Evolutionary conservation across 495 filamentous ascomycete species (phyloP).

Genomic region (Hypoxylon fragiforme): DNA sequence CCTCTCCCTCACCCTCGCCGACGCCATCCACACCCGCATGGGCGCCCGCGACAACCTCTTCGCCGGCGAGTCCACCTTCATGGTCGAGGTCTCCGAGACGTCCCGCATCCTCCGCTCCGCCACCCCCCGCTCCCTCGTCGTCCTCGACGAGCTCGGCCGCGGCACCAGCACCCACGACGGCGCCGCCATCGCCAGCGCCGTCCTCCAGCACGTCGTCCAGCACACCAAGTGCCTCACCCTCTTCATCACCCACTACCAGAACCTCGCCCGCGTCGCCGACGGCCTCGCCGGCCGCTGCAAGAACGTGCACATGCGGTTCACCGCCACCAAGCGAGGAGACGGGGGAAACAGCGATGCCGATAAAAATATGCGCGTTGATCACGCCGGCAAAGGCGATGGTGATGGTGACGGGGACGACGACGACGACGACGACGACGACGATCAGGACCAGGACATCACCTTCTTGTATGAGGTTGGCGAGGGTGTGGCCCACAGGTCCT

Average conservation of each 20-base stretch:
- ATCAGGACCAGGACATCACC: slow-evolving; percentile 63
- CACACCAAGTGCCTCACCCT: slow-evolving; percentile 75
- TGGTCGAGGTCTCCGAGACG: slow-evolving; percentile 95
- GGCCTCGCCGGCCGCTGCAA: slow-evolving; percentile 64
- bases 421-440: slow-evolving; percentile 43
- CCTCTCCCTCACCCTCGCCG: slow-evolving; percentile 76
- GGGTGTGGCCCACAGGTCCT: slow-evolving; percentile 89
- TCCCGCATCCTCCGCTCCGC: slow-evolving; percentile 87
- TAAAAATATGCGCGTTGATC: too few relatives aligned
- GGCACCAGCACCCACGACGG: slow-evolving; percentile 95
- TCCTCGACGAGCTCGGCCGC: slow-evolving; percentile 93
- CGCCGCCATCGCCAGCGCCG: slow-evolving; percentile 92
- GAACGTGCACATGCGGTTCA: slow-evolving; percentile 87
- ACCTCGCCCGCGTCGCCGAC: slow-evolving; percentile 70
- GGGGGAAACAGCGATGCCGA: slow-evolving; percentile 25
- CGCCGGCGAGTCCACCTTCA: slow-evolving; percentile 92
- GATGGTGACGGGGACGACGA: slow-evolving; percentile 28
- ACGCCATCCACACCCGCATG: slow-evolving; percentile 96
- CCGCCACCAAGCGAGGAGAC: slow-evolving; percentile 43
- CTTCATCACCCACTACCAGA: slow-evolving; percentile 98
- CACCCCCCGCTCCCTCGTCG: slow-evolving; percentile 76
- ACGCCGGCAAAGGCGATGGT: slow-evolving; percentile 42
- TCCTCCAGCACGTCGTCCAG: slow-evolving; percentile 80
- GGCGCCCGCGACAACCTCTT: slow-evolving; percentile 97
- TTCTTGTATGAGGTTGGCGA: slow-evolving; percentile 84